Percentiles rank a stretch among this genome's conserved stretches.
These are phyloP conservation scores for Carex littledalei DNA, from an alignment of 176 grass and related monocot species.

Conservation along the genomic window DNA sequence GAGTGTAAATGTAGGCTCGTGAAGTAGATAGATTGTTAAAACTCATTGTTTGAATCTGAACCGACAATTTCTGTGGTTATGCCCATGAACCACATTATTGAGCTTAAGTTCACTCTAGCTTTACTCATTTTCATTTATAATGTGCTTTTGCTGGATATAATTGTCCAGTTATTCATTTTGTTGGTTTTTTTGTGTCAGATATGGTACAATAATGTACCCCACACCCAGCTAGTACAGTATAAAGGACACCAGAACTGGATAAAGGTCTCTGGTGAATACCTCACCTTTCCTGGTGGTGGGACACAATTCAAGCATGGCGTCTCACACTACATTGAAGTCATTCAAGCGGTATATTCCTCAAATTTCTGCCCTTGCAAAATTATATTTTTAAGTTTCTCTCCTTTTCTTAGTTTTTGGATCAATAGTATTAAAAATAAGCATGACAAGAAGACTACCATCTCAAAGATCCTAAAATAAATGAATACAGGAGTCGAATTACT, in stretches of 20 bases:
- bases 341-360: slow-evolving; percentile 45
- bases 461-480: not conserved
- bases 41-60: not conserved
- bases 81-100: not conserved
- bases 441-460: slow-evolving; percentile 3
- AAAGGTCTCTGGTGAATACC: slow-evolving; percentile 65
- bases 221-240: slow-evolving; percentile 59
- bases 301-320: slow-evolving; percentile 87
- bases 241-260: slow-evolving; percentile 94
- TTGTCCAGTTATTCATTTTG: slow-evolving; percentile 14
- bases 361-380: not conserved
- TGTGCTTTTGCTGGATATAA: not conserved
- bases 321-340: slow-evolving; percentile 77
- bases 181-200: slow-evolving; percentile 34
- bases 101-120: not conserved
- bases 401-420: not conserved
- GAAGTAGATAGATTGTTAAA: not conserved
- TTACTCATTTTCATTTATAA: not conserved
- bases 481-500: not conserved
- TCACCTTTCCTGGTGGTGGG: slow-evolving; percentile 68
- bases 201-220: slow-evolving; percentile 87
- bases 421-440: not conserved
- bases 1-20: not conserved
- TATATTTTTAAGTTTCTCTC: not conserved
- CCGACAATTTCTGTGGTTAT: not conserved